Conservation (phyloP, 129 eudicot species). For the Arctium lappa region DNA sequence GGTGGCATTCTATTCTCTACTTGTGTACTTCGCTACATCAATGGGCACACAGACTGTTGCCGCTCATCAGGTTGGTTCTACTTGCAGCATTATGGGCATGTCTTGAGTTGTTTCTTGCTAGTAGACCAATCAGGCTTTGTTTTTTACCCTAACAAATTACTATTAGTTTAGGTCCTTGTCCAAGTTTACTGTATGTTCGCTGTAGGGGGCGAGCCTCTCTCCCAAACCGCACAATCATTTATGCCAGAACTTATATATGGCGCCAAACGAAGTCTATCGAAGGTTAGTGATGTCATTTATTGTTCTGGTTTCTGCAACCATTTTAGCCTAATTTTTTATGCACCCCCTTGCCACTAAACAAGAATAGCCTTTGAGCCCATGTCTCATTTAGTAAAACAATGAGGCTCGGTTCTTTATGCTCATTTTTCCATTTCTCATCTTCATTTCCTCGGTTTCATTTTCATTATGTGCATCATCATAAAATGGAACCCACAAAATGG, state of each 20-base stretch:
- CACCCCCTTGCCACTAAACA: background rate
- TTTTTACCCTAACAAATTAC: constrained; percentile 11
- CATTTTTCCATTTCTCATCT: background rate
- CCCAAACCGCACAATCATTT: constrained; percentile 97
- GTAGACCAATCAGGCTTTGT: background rate
- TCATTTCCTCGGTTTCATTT: background rate
- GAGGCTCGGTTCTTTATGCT: background rate
- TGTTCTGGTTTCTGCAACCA: background rate
- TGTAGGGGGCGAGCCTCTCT: constrained; percentile 87
- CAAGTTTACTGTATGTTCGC: constrained; percentile 75
- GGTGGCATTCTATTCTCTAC: constrained; percentile 86
- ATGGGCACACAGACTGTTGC: constrained; percentile 82
- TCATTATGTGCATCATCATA: background rate
- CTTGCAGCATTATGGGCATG: background rate
- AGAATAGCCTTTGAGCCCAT: no score
- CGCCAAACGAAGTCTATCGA: constrained; percentile 61
- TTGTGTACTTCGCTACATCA: constrained; percentile 85
- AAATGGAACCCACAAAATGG: background rate
- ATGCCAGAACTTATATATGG: constrained; percentile 96
- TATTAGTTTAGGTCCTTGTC: constrained; percentile 63
- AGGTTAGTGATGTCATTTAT: constrained; percentile 44
- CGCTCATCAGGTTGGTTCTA: constrained; percentile 82
- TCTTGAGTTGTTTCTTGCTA: background rate
- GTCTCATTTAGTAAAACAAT: no score
- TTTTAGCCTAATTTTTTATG: background rate